These are phyloP conservation scores for Datisca glomerata DNA, from an alignment of 306 rosid genomes.

Conservation along the genomic window DNA sequence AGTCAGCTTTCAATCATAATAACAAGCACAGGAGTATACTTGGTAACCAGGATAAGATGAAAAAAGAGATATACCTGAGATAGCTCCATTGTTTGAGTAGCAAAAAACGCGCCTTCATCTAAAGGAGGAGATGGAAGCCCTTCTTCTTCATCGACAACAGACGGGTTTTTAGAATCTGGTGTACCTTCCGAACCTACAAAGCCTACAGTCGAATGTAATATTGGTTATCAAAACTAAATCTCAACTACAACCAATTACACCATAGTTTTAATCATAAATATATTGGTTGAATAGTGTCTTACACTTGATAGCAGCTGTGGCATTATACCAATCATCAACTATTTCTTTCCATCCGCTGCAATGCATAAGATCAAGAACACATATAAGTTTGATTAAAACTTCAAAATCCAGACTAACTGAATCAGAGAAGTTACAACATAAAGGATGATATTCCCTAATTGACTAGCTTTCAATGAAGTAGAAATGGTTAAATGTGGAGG, in stretches of 20 bases:
- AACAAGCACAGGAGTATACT: neutral
- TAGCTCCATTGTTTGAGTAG: conserved; percentile 62
- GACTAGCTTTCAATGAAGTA: no score
- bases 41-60: neutral
- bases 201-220: no score
- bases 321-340: conserved; percentile 75
- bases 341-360: conserved; percentile 66
- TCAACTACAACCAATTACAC: no score
- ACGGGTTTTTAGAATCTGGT: conserved; percentile 58
- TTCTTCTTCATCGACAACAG: conserved; percentile 55
- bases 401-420: no score
- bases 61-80: conserved; percentile 42
- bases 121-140: conserved; percentile 95
- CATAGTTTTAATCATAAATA: no score
- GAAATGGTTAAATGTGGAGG: no score
- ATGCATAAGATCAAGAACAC: no score
- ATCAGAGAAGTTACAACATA: no score
- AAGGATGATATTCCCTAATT: no score
- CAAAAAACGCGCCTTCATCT: conserved; percentile 70
- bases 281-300: conserved; percentile 3
- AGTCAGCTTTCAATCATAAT: conserved; percentile 29
- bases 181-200: conserved; percentile 47
- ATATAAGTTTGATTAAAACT: no score
- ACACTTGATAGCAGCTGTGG: conserved; percentile 33
- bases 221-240: no score